These are phyloP conservation scores for Chlorophyllum brunneum DNA, from an alignment of 768 basidiomycete genomes.

Conservation along the genomic window DNA sequence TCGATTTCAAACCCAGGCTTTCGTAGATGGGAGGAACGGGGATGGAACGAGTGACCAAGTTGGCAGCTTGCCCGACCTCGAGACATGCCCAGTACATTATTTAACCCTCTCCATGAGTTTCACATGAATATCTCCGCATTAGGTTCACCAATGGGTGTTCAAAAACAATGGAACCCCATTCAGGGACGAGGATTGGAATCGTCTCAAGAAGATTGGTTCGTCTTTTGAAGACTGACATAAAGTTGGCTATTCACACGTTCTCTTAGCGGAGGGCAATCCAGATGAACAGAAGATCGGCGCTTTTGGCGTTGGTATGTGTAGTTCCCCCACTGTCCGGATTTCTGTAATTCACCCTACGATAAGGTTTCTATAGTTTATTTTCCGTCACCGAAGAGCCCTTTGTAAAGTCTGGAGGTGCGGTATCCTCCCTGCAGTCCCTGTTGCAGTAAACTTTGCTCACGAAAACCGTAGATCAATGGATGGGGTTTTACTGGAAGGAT, in stretches of 20 bases:
- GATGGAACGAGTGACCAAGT: neutral
- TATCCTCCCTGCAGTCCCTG: constrained; percentile 16
- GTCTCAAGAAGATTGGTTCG: constrained; percentile 85
- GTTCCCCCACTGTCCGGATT: neutral
- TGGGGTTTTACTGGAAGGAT: constrained; percentile 96
- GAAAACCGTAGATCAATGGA: constrained; percentile 64
- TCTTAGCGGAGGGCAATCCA: constrained; percentile 84
- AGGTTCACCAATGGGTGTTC: constrained; percentile 83
- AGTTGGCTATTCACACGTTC: neutral
- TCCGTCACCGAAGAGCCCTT: constrained; percentile 83
- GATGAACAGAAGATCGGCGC: constrained; percentile 95
- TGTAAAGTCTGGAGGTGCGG: constrained; percentile 71
- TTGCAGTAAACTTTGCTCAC: constrained; percentile 13
- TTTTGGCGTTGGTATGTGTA: constrained; percentile 72
- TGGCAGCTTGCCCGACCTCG: constrained; percentile 54
- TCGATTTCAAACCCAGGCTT: constrained; percentile 65
- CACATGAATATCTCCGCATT: neutral
- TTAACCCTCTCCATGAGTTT: neutral
- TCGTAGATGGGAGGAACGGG: constrained; percentile 28
- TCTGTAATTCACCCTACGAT: neutral
- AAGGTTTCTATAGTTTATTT: constrained; percentile 77
- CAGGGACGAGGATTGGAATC: constrained; percentile 80
- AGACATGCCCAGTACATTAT: constrained; percentile 51
- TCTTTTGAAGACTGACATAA: constrained; percentile 3
- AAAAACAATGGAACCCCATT: constrained; percentile 87